A percentile compares a stretch with the other conserved stretches of the same genome.
Evolutionary conservation across 1,284 basidiomycete genomes (phyloP).

Genomic region (Cryptococcus depauperatus): DNA sequence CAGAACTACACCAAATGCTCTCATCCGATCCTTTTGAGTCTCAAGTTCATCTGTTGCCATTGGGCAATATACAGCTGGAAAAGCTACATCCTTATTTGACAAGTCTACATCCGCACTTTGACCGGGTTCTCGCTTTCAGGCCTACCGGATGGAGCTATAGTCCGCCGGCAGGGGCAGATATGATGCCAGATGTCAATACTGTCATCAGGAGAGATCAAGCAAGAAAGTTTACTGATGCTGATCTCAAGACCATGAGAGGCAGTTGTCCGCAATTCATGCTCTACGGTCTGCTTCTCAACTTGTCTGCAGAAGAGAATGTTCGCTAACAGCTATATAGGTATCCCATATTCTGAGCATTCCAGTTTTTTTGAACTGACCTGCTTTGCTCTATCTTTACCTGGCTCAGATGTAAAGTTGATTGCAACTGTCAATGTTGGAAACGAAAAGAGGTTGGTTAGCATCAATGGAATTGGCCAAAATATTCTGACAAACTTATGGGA

Average conservation of each 20-base stretch:
- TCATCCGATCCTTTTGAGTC: slow-evolving; percentile 66
- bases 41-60: slow-evolving; percentile 76
- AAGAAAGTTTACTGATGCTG: slow-evolving; percentile 57
- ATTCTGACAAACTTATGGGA: not conserved
- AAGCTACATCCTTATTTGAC: slow-evolving; percentile 69
- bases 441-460: slow-evolving; percentile 49
- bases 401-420: slow-evolving; percentile 61
- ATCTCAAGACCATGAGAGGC: slow-evolving; percentile 63
- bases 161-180: slow-evolving; percentile 59
- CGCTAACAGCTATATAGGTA: slow-evolving; percentile 44
- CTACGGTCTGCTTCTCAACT: slow-evolving; percentile 50
- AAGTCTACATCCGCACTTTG: slow-evolving; percentile 64
- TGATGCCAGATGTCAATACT: slow-evolving; percentile 55
- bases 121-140: slow-evolving; percentile 69
- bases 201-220: slow-evolving; percentile 62
- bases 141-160: slow-evolving; percentile 92
- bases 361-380: slow-evolving; percentile 90
- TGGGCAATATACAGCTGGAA: slow-evolving; percentile 70
- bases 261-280: slow-evolving; percentile 63
- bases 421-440: slow-evolving; percentile 92
- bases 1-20: slow-evolving; percentile 69
- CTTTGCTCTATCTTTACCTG: slow-evolving; percentile 81
- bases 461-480: slow-evolving; percentile 4
- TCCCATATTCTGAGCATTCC: slow-evolving; percentile 94
- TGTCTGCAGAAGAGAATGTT: not conserved